Conservation (phyloP, 352 stramenopile species). For the Phytophthora lateralis region DNA sequence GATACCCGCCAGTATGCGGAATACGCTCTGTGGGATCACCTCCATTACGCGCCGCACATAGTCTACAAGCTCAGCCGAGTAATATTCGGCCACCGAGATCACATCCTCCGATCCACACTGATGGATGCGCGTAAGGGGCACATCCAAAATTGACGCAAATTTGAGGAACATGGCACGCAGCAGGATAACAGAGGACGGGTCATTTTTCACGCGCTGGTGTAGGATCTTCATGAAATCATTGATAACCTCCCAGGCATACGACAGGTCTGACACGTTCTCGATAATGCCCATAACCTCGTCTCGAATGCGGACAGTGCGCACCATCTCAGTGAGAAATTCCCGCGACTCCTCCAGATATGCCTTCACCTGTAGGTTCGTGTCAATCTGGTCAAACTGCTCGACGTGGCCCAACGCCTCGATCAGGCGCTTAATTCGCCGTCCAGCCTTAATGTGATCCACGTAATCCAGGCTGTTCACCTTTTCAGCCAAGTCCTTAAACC, state of each 20-base stretch:
- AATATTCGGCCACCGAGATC: constrained; percentile 94
- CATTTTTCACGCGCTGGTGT: constrained; percentile 92
- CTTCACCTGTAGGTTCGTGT: constrained; percentile 96
- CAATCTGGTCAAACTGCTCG: constrained; percentile 96
- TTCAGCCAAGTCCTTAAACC: constrained; percentile 92
- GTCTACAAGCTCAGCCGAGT: constrained; percentile 93
- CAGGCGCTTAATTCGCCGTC: constrained; percentile 93
- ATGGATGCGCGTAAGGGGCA: constrained; percentile 92
- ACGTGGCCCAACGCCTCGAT: constrained; percentile 94
- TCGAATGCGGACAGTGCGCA: constrained; percentile 93
- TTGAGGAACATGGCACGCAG: constrained; percentile 95
- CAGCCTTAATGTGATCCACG: constrained; percentile 93
- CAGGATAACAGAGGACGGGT: constrained; percentile 93
- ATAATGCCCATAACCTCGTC: constrained; percentile 93
- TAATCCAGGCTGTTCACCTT: constrained; percentile 93
- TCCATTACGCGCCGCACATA: constrained; percentile 95
- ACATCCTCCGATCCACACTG: constrained; percentile 93
- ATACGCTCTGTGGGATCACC: constrained; percentile 95
- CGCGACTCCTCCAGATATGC: constrained; percentile 92
- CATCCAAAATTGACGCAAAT: constrained; percentile 94
- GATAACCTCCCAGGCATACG: constrained; percentile 95
- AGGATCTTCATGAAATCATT: constrained; percentile 95
- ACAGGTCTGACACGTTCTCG: constrained; percentile 94
- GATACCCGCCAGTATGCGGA: constrained; percentile 93
- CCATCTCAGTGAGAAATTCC: constrained; percentile 94